These are phyloP conservation scores for Euclidium syriacum DNA, from an alignment of 345 rosid genomes.

Conservation along the genomic window DNA sequence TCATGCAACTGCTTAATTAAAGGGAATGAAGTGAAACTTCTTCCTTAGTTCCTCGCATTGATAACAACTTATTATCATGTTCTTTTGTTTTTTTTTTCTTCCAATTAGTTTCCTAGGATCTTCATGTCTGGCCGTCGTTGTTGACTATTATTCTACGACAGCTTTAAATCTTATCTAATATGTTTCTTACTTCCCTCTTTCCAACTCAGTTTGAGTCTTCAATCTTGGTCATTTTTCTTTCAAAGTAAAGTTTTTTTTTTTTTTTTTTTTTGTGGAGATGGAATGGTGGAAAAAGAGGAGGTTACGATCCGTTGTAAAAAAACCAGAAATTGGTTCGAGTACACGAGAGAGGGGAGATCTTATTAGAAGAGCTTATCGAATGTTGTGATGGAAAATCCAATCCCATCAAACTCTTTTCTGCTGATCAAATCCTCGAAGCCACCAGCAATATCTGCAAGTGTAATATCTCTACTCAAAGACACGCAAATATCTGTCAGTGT, in stretches of 20 bases:
- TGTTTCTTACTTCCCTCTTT: not conserved
- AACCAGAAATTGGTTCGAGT: not conserved
- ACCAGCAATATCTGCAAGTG: not conserved
- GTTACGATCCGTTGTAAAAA: not conserved
- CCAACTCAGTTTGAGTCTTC: not conserved
- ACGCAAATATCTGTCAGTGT: not conserved
- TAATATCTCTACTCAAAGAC: not conserved
- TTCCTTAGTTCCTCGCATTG: too few relatives aligned
- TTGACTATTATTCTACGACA: too few relatives aligned
- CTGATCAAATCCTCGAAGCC: not conserved
- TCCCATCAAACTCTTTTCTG: not conserved
- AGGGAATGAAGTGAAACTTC: too few relatives aligned
- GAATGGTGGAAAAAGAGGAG: not conserved
- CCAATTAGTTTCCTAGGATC: too few relatives aligned
- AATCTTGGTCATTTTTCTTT: too few relatives aligned
- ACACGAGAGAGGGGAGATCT: not conserved
- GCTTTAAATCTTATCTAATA: not conserved
- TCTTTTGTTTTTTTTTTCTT: too few relatives aligned
- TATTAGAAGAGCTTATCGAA: not conserved
- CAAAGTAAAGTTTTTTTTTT: too few relatives aligned
- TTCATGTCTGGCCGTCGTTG: too few relatives aligned
- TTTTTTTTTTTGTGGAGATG: not conserved
- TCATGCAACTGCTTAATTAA: too few relatives aligned
- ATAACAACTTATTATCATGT: too few relatives aligned
- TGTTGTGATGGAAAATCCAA: not conserved